Evolutionary conservation across 345 rosid species (phyloP).

Genomic region (Isatis tinctoria): DNA sequence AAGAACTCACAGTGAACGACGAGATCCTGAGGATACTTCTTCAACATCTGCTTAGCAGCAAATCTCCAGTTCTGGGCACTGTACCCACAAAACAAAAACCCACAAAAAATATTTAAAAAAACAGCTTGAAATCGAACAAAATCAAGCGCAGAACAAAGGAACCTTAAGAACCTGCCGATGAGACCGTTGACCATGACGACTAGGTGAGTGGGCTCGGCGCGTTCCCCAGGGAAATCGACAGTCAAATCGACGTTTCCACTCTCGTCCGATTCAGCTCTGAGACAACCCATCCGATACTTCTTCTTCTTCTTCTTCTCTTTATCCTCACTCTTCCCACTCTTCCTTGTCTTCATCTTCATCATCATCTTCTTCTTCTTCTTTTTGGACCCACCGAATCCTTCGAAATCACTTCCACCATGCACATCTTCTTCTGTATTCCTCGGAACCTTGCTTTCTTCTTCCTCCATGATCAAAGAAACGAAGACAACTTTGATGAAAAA

Average conservation of each 20-base stretch:
- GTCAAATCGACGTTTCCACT: conserved; percentile 49
- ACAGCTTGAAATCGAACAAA: background rate
- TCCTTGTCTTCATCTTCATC: background rate
- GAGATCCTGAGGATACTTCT: conserved; percentile 53
- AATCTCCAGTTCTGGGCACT: conserved; percentile 76
- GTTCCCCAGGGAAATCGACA: conserved; percentile 43
- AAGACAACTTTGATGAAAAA: background rate
- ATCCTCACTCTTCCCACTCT: background rate
- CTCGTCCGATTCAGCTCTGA: conserved; percentile 41
- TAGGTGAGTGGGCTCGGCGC: conserved; percentile 51
- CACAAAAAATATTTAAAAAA: background rate
- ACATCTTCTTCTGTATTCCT: background rate
- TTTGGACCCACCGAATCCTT: background rate
- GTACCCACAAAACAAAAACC: background rate
- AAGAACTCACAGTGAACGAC: conserved; percentile 63
- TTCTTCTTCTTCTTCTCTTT: conserved; percentile 20
- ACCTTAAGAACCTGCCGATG: conserved; percentile 58
- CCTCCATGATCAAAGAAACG: conserved; percentile 15
- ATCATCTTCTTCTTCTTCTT: conserved; percentile 1
- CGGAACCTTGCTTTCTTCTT: background rate
- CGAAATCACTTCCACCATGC: background rate
- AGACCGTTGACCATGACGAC: conserved; percentile 87
- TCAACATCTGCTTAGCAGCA: conserved; percentile 68
- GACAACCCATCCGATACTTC: conserved; percentile 45
- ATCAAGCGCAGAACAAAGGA: background rate